A percentile compares a stretch with the other conserved stretches of the same genome.
Evolutionary conservation across 2,329 filamentous ascomycete genomes (phyloP).

Genomic region (Aspergillus quadrilineatus): DNA sequence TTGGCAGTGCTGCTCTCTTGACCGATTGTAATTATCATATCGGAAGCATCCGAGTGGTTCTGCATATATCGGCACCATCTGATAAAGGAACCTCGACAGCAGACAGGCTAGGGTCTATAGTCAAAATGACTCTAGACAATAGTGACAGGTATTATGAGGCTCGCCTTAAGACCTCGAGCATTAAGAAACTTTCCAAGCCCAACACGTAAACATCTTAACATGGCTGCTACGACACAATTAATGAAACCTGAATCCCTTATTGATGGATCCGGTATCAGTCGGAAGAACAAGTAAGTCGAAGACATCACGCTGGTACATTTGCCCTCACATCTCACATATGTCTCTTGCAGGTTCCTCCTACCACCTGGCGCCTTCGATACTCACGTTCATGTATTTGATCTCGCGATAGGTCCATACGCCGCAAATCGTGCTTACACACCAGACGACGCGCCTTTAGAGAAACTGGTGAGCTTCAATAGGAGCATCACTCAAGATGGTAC

Average conservation of each 20-base stretch:
- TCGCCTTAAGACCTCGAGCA: too few species aligned
- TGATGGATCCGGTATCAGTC: neutral
- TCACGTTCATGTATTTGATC: conserved; percentile 6
- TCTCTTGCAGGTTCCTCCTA: neutral
- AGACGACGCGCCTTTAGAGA: neutral
- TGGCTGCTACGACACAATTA: neutral
- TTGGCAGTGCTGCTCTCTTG: too few species aligned
- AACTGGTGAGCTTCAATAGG: neutral
- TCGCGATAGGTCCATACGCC: conserved; percentile 2
- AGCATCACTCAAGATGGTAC: neutral
- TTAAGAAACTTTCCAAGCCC: neutral
- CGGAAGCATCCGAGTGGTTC: neutral
- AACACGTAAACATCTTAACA: neutral
- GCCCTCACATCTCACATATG: too few species aligned
- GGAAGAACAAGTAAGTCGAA: neutral
- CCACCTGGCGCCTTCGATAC: neutral
- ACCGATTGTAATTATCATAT: neutral
- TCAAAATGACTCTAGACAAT: neutral
- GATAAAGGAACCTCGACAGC: neutral
- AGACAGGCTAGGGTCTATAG: too few species aligned
- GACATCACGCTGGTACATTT: too few species aligned
- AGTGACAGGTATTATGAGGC: too few species aligned
- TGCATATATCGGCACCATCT: neutral
- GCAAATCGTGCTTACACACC: neutral
- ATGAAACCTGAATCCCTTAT: neutral